Evolutionary conservation across 495 filamentous ascomycete species (phyloP), one percentile per base, ranked within the genome.

Genomic region (Lophiostoma macrostomum): DNA sequence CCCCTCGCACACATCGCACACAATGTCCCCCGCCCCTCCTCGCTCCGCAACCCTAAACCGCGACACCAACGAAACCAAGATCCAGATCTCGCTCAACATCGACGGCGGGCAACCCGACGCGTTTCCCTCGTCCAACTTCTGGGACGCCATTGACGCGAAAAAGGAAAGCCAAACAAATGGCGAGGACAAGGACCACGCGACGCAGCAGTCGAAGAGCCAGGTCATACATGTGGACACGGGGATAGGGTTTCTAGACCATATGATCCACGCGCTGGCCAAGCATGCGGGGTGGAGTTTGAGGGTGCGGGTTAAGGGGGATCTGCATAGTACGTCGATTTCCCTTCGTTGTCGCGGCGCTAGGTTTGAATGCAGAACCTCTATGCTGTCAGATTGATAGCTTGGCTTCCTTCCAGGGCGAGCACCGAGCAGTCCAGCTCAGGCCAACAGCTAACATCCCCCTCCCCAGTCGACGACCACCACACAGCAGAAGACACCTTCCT

Each of bases 211-310:
- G 31, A 79, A 82, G 29, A 84, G 82, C 43, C 94, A 96, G 74
- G 79, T 80, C 39, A 95, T 98, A 64, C 82, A 78, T 67, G 77
- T 97, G 50, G 86, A 86, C 77, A 93, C 91, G 1, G 93, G 93
- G 40, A 95, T 98, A 65, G 93, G 93, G n/a, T 98, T 98, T 71
- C 75, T 98, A 27, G 93, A 98, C 74, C 93, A 98, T 75, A 97
- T 98, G 93, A 76, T 98, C 41, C 93, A 98, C 68, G 93, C 93
- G 23, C 80, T 96, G 31, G 86, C 93, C 1, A 97, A 98, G 68
- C 93, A 98, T 71, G 82, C 87, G 0, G 91, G 91, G 14, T 96
- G 91, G 93, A 89, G 84, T 75, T 70, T 98, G 60, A 80, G 80
- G 7, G 71, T 98, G 19, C 75, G 80, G 35, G 91, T 88, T 63